These are phyloP conservation scores for Fomitopsis pinicola DNA, from an alignment of 1,284 basidiomycete genomes.

Conservation along the genomic window DNA sequence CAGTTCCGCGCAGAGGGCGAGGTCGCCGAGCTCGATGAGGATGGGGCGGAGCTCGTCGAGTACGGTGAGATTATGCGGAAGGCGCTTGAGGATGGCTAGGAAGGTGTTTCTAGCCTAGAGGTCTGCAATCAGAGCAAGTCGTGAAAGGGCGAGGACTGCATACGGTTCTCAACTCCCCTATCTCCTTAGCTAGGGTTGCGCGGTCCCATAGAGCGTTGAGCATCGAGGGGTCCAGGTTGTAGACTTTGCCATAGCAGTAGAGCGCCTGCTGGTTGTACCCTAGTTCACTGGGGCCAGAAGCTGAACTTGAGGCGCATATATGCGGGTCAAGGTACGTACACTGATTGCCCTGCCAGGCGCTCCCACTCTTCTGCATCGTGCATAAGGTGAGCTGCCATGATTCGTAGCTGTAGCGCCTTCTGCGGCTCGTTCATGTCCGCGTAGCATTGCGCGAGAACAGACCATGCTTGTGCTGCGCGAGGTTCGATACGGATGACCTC, in stretches of 20 bases:
- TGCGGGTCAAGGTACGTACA: slow-evolving; percentile 38
- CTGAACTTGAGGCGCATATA: neutral
- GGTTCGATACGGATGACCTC: slow-evolving; percentile 95
- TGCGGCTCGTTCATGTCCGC: slow-evolving; percentile 64
- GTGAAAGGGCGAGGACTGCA: slow-evolving; percentile 9
- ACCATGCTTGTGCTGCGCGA: slow-evolving; percentile 81
- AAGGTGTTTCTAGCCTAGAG: slow-evolving; percentile 72
- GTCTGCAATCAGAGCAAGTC: neutral
- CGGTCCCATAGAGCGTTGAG: slow-evolving; percentile 90
- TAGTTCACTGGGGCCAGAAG: slow-evolving; percentile 42
- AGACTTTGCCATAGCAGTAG: slow-evolving; percentile 88
- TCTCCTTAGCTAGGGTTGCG: slow-evolving; percentile 76
- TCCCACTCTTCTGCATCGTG: slow-evolving; percentile 89
- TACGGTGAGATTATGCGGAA: slow-evolving; percentile 79
- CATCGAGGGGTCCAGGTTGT: slow-evolving; percentile 77
- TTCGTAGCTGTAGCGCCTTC: slow-evolving; percentile 78
- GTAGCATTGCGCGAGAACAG: slow-evolving; percentile 79
- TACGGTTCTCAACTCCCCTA: slow-evolving; percentile 67
- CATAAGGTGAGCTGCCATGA: slow-evolving; percentile 87
- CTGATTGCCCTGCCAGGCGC: slow-evolving; percentile 70
- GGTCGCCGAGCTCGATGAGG: slow-evolving; percentile 68
- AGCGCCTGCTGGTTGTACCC: slow-evolving; percentile 82
- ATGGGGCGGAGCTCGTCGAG: slow-evolving; percentile 79
- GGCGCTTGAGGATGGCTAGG: slow-evolving; percentile 69
- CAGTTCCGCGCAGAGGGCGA: slow-evolving; percentile 57